phyloP scores from a whole-genome alignment of 495 filamentous ascomycete genomes.

The Extremus antarcticus region DNA sequence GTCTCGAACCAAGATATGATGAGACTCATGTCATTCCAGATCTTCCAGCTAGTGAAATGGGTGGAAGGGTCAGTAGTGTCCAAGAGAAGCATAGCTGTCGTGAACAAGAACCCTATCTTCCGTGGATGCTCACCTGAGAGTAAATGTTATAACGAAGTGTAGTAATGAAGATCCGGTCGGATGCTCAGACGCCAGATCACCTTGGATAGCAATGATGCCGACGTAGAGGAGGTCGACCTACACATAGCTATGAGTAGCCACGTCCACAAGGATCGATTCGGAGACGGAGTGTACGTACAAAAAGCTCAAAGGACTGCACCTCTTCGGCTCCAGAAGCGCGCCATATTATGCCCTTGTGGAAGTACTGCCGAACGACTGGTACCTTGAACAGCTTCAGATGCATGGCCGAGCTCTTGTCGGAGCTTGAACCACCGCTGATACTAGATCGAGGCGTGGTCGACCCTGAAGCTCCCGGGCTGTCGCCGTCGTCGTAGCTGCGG shows the following conservation, averaged over 20 bases:
- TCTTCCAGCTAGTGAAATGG: conserved; percentile 47
- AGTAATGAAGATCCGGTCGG: conserved; percentile 40
- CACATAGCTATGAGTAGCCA: no score
- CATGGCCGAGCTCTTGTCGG: conserved; percentile 32
- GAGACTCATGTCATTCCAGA: conserved; percentile 45
- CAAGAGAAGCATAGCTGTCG: no score
- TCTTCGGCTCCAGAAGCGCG: conserved; percentile 40
- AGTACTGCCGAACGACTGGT: conserved; percentile 49
- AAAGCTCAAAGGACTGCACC: no score
- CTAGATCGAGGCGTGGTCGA: conserved; percentile 4
- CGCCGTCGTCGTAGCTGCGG: conserved; percentile 26
- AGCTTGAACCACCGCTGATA: conserved; percentile 31
- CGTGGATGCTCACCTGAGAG: no score
- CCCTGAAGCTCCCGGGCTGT: conserved; percentile 15
- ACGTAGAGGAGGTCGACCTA: conserved; percentile 38
- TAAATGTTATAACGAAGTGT: conserved; percentile 44
- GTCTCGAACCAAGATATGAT: conserved; percentile 47
- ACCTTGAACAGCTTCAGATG: conserved; percentile 43
- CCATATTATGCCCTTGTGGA: conserved; percentile 51
- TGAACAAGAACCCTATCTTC: no score
- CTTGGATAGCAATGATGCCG: conserved; percentile 50
- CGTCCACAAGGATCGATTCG: no score
- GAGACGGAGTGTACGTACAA: no score
- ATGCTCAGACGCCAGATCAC: conserved; percentile 43
- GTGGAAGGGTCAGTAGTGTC: no score